Evolutionary conservation across 2,329 filamentous ascomycete species (phyloP), one percentile per base, ranked within the genome.

Genomic region (Fusarium sp.): DNA sequence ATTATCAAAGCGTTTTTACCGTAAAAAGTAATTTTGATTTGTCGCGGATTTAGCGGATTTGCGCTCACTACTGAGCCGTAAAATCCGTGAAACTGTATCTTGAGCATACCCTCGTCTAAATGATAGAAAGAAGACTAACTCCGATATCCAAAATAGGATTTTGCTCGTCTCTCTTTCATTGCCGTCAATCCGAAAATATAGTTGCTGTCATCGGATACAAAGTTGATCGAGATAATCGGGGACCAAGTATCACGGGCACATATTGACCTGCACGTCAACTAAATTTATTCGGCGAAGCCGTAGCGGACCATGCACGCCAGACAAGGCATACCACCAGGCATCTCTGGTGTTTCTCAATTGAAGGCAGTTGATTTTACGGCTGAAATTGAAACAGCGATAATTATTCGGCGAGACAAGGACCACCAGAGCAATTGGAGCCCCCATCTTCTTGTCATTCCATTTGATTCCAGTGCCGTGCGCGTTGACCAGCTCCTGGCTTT

Each of bases 251-350:
- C 50, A 54, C 53, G 48, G 41, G 33, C 57, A 30, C 35, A 48
- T 49, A 50, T 33, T 35, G 56, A 60, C 50, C 41, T 59, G 67
- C 56, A 45, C 37, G 58, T 70, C 56, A 64, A 61, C 41, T 15
- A 35, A 41, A 52, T 41, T 41, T 32, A 23, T 56, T 71, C 69
- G 68, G 69, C 55, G 50, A 57, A 37, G 52, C 68, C 69, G 69
- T 69, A 37, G 49, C 45, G 50, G 37, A 44, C 33, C 42, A 69
- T 69, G 58, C 52, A 59, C 33, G 40, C 27, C 41, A 44, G 37
- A 52, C 42, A 45, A 60, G 63, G 48, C 62, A 66, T 32, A 46
- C n/a, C 33, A 32, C 37, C 33, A 54, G 46, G 37, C 42, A 44
- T 30, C 35, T 41, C 32, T 42, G 18, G 18, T 37, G 32, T 59